Percentiles rank a stretch among this genome's conserved stretches.
These are phyloP conservation scores for Phytophthora citricola DNA, from an alignment of 352 stramenopile species.

Conservation along the genomic window DNA sequence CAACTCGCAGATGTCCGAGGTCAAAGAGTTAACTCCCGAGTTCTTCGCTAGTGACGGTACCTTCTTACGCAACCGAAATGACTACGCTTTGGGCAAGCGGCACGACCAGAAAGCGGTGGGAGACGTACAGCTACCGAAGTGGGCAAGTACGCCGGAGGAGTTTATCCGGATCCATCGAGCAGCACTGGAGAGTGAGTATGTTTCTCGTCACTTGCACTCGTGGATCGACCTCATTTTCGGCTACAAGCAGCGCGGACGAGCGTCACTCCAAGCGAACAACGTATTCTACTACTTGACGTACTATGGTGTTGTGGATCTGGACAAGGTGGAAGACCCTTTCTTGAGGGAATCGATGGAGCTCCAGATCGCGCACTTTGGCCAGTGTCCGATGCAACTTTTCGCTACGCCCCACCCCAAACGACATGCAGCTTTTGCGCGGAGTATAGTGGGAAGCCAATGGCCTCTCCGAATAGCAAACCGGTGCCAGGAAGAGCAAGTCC, in stretches of 20 bases:
- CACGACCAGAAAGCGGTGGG: constrained; percentile 84
- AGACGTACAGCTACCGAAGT: constrained; percentile 97
- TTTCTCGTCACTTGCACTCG: constrained; percentile 96
- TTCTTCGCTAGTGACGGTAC: constrained; percentile 94
- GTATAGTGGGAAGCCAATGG: constrained; percentile 26
- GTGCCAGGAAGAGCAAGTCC: constrained; percentile 26
- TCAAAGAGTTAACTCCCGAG: constrained; percentile 99
- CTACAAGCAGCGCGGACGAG: constrained; percentile 96
- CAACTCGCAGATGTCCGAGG: constrained; percentile 97
- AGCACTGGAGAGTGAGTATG: constrained; percentile 98
- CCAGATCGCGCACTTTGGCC: constrained; percentile 99
- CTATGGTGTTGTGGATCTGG: constrained; percentile 96
- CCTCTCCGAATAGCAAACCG: constrained; percentile 11
- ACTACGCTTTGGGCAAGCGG: constrained; percentile 94
- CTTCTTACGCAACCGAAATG: constrained; percentile 97
- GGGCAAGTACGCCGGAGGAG: constrained; percentile 94
- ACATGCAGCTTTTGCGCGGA: constrained; percentile 39
- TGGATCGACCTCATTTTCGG: constrained; percentile 99
- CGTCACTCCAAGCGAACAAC: constrained; percentile 95
- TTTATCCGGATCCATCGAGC: constrained; percentile 97
- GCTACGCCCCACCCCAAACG: constrained; percentile 74
- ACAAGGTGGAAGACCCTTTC: constrained; percentile 95
- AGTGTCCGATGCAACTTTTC: constrained; percentile 97
- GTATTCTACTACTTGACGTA: constrained; percentile 96
- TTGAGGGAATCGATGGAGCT: constrained; percentile 95